Conservation (phyloP, 2,329 filamentous ascomycete species). For the Magnaporthales sp. region DNA sequence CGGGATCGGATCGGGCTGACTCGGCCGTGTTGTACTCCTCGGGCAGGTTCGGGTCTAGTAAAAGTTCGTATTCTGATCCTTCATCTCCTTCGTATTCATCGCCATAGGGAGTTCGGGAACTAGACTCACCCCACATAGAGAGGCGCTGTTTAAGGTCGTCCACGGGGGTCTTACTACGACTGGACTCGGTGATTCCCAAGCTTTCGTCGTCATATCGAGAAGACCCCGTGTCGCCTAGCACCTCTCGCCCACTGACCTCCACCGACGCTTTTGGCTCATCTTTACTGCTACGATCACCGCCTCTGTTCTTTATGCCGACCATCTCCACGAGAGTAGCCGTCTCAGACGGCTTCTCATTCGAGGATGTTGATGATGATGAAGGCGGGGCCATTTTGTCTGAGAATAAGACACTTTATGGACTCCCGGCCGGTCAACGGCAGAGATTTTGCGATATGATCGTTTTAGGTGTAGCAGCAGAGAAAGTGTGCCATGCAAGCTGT, state of each 20-base stretch:
- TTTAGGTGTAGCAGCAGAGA: neutral
- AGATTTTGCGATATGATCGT: neutral
- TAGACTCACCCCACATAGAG: constrained; percentile 31
- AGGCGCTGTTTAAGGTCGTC: constrained; percentile 26
- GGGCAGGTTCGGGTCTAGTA: constrained; percentile 45
- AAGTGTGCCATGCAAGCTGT: neutral
- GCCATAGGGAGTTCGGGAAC: constrained; percentile 13
- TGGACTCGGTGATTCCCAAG: neutral
- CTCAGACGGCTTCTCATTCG: constrained; percentile 22
- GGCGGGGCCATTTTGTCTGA: constrained; percentile 5
- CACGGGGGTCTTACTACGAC: constrained; percentile 13
- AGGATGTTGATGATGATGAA: constrained; percentile 9
- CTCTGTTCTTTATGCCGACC: constrained; percentile 7
- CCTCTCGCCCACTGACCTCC: constrained; percentile 21
- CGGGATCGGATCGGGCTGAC: constrained; percentile 13
- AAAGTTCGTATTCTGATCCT: constrained; percentile 43
- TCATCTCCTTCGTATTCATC: constrained; percentile 34
- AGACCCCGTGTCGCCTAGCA: constrained; percentile 11
- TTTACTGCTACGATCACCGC: constrained; percentile 16
- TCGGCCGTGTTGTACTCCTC: constrained; percentile 25
- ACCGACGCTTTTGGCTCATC: constrained; percentile 16
- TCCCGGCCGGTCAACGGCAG: neutral
- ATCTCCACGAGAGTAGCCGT: constrained; percentile 16
- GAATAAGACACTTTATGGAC: neutral
- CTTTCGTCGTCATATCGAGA: constrained; percentile 8